These are phyloP conservation scores for Durotheca rogersii DNA, from an alignment of 495 filamentous ascomycete species.

Conservation along the genomic window DNA sequence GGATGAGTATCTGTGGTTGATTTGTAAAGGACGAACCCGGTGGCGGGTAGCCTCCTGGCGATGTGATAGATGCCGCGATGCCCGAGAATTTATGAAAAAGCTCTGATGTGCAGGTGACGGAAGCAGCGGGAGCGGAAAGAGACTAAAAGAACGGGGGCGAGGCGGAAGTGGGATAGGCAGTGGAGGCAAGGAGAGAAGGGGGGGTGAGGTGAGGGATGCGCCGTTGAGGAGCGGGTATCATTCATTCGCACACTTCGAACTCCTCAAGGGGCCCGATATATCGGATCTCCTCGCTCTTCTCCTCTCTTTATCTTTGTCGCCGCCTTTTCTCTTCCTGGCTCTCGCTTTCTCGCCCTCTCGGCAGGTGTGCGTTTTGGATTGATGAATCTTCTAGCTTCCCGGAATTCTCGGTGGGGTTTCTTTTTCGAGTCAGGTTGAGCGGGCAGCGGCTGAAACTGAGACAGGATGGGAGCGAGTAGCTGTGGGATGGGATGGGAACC, in stretches of 20 bases:
- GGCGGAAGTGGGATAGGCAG: constrained; percentile 1
- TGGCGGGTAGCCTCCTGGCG: background rate
- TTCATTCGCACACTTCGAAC: constrained; percentile 29
- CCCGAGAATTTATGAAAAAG: constrained; percentile 2
- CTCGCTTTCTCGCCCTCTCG: background rate
- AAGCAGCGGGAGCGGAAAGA: constrained; percentile 13
- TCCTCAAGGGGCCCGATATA: constrained; percentile 5
- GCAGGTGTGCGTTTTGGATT: constrained; percentile 6
- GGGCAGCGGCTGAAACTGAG: constrained; percentile 37
- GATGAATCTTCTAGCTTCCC: constrained; percentile 17
- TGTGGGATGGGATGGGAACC: constrained; percentile 6
- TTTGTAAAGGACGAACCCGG: background rate
- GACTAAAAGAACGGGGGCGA: constrained; percentile 11
- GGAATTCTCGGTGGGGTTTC: constrained; percentile 33
- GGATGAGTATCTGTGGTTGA: too few relatives aligned
- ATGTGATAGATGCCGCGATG: background rate
- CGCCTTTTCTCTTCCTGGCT: background rate
- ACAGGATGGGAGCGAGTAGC: constrained; percentile 24
- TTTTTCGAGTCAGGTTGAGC: constrained; percentile 31
- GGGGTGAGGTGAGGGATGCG: constrained; percentile 6
- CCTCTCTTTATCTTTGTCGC: background rate
- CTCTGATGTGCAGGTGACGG: constrained; percentile 7
- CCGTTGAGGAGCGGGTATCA: constrained; percentile 17
- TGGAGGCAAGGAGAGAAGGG: constrained; percentile 10
- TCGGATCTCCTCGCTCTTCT: constrained; percentile 3